Evolutionary conservation across 2,329 filamentous ascomycete genomes (phyloP), one percentile per base, ranked within the genome.

Genomic region (Xylaria sp.): DNA sequence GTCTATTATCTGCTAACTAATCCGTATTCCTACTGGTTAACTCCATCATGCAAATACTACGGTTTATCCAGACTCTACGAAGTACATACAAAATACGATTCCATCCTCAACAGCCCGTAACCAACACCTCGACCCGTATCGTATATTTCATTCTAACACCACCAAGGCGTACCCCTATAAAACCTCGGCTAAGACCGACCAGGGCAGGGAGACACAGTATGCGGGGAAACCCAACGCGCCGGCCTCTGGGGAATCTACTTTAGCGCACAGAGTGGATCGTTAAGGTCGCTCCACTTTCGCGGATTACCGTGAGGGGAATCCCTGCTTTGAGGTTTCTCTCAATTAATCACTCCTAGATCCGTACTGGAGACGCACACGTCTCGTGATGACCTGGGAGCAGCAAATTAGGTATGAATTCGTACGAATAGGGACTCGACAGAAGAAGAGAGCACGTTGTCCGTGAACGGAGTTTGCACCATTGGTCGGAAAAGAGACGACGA

Each of bases 241-340:
- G 18, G 34, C 18, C 16, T 30, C 19, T 18, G 23, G 23, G 50
- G 50, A 13, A 30, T 30, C 23, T 30, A 30, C 4, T 30, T 30
- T 30, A 30, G 23, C 23, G 23, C 23, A 4, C 50, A 9, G 9
- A 42, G 37, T 42, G 37, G 37, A 42, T 30, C 23, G 4, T 30
- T 30, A 30, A 30, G 4, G 23, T 30, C 23, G 23, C 23, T 46
- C 42, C 42, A 46, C 42, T 16, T 6, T 16, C 16, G 23, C 42
- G 13, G 42, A 46, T 46, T 46, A 9, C 16, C 46, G 52, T 64
- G 62, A 60, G 62, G 62, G 60, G 62, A 64, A 64, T 59, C 60
- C 60, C 58, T 60, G 58, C 7, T 30, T 30, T 42, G 37, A 4
- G 3, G 11, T 42, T 42, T 42, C 37, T 42, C 37, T 42, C 37